Conservation (phyloP, 257 asterid genomes). For the Ocimum tenuiflorum region DNA sequence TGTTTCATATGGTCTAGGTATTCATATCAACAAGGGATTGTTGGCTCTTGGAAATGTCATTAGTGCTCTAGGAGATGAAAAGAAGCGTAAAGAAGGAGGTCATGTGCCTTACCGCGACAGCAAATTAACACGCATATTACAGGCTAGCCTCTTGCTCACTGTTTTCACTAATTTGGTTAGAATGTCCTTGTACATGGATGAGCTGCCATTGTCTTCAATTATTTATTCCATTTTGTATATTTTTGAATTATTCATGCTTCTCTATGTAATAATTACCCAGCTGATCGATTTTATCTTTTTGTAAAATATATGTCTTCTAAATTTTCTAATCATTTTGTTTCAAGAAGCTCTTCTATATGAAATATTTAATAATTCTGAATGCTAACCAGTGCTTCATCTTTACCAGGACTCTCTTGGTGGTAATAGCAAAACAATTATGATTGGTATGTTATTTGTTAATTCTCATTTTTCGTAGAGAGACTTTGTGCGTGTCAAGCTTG, state of each 20-base stretch:
- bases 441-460: conserved; percentile 61
- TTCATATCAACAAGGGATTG: conserved; percentile 92
- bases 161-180: background rate
- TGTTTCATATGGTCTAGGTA: conserved; percentile 40
- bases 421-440: conserved; percentile 93
- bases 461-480: too few relatives aligned
- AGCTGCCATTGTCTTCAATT: background rate
- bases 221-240: background rate
- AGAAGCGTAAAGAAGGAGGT: conserved; percentile 90
- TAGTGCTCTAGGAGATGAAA: conserved; percentile 96
- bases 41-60: conserved; percentile 96
- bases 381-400: conserved; percentile 23
- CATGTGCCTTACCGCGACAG: conserved; percentile 99
- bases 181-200: background rate
- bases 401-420: conserved; percentile 96
- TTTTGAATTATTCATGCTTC: background rate
- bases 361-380: background rate
- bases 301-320: background rate
- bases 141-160: conserved; percentile 34
- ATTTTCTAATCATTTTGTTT: background rate
- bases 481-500: too few relatives aligned
- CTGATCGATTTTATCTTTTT: background rate
- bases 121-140: conserved; percentile 89
- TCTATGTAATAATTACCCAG: background rate
- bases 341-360: too few relatives aligned